Percentiles rank a stretch among this genome's conserved stretches.
These are phyloP conservation scores for Licmophora abbreviata DNA, from an alignment of 108 stramenopile genomes.

Conservation along the genomic window DNA sequence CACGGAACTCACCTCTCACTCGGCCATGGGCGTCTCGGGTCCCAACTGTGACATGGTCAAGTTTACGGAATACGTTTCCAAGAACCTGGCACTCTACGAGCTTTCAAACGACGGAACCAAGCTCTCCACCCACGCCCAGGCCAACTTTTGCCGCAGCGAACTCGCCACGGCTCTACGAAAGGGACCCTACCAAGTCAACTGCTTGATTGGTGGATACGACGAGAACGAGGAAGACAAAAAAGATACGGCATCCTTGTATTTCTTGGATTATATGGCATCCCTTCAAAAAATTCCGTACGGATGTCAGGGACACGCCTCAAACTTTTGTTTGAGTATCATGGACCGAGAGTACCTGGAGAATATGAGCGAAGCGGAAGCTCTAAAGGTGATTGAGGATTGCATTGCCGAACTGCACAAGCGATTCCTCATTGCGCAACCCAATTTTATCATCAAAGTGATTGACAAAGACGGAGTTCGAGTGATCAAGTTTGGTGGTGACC, in stretches of 20 bases:
- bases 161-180: conserved; percentile 89
- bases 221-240: conserved; percentile 19
- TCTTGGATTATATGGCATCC: conserved; percentile 90
- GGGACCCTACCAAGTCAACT: conserved; percentile 95
- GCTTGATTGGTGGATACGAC: conserved; percentile 91
- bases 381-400: conserved; percentile 78
- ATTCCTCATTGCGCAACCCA: conserved; percentile 87
- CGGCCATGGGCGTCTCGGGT: conserved; percentile 84
- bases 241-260: conserved; percentile 68
- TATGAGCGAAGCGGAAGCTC: conserved; percentile 74
- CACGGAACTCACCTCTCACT: conserved; percentile 54
- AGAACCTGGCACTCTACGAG: conserved; percentile 93
- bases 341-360: conserved; percentile 87
- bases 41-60: conserved; percentile 83
- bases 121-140: conserved; percentile 88
- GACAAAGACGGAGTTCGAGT: conserved; percentile 86
- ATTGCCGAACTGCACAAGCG: conserved; percentile 89
- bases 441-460: conserved; percentile 93
- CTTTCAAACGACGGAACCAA: conserved; percentile 84
- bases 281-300: conserved; percentile 77
- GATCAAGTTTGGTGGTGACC: conserved; percentile 63
- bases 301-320: conserved; percentile 88
- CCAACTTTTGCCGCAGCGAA: conserved; percentile 92
- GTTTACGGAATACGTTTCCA: conserved; percentile 91
- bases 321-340: conserved; percentile 92